These are phyloP conservation scores for Xerocomus potaroensis DNA, from an alignment of 768 basidiomycete genomes.

Conservation along the genomic window DNA sequence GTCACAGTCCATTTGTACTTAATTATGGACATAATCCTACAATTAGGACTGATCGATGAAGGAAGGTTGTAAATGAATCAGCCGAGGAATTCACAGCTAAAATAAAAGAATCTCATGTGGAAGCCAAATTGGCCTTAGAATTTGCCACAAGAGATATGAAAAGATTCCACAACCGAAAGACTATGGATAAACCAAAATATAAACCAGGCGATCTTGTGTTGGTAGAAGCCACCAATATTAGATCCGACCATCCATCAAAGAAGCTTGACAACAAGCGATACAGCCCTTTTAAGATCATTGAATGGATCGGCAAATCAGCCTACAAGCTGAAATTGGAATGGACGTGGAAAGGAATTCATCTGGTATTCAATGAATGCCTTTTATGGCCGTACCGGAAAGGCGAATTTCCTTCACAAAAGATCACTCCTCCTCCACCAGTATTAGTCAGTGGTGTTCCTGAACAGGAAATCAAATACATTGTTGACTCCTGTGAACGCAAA, in stretches of 20 bases:
- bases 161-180: neutral
- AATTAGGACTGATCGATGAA: neutral
- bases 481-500: neutral
- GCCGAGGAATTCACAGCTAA: neutral
- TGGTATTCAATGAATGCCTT: neutral
- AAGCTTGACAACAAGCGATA: neutral
- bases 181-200: neutral
- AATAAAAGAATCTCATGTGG: neutral
- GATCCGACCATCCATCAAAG: neutral
- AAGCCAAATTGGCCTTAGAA: neutral
- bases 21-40: neutral
- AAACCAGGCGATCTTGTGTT: neutral
- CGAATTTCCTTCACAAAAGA: neutral
- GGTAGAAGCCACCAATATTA: neutral
- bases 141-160: neutral
- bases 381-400: neutral
- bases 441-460: neutral
- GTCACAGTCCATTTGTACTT: constrained; percentile 30
- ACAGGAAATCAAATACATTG: neutral
- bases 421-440: neutral
- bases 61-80: neutral
- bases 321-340: neutral
- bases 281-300: neutral
- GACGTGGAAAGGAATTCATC: neutral
- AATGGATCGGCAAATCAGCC: neutral